Conservation (phyloP, 148 eudicot species). For the Camellia japonica region DNA sequence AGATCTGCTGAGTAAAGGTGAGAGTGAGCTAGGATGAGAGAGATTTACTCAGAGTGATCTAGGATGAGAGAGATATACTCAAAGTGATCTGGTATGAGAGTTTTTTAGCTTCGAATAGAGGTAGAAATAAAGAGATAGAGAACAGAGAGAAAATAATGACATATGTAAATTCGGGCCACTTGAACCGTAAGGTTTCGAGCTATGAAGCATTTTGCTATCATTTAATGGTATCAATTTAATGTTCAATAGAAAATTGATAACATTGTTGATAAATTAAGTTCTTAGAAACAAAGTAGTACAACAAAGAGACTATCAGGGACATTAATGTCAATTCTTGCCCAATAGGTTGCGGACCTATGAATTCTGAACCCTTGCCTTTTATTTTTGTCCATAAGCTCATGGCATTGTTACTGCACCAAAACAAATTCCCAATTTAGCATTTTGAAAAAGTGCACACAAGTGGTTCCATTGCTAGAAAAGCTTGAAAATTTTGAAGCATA, state of each 20-base stretch:
- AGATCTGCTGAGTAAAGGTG: too few species aligned
- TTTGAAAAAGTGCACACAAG: conserved; percentile 8
- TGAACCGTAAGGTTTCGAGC: too few species aligned
- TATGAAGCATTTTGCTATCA: too few species aligned
- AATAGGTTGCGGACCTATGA: conserved; percentile 63
- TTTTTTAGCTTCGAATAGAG: too few species aligned
- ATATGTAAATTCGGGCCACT: too few species aligned
- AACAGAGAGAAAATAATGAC: too few species aligned
- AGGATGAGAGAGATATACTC: too few species aligned
- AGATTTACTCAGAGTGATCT: too few species aligned
- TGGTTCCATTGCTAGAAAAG: neutral
- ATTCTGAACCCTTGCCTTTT: conserved; percentile 60
- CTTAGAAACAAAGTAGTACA: neutral
- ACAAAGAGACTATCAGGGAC: neutral
- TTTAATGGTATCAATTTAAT: neutral
- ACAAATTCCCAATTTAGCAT: conserved; percentile 11
- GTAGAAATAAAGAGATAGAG: too few species aligned
- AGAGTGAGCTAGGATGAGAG: too few species aligned
- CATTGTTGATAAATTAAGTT: neutral
- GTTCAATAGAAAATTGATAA: neutral
- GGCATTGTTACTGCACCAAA: conserved; percentile 77
- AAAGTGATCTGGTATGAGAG: too few species aligned
- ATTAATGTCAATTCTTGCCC: conserved; percentile 52
- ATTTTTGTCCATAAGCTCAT: conserved; percentile 73
- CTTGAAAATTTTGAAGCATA: neutral